Percentiles rank a stretch among this genome's conserved stretches.
Evolutionary conservation across 1,284 basidiomycete genomes (phyloP).

Genomic region (Cryptococcus neoformans): DNA sequence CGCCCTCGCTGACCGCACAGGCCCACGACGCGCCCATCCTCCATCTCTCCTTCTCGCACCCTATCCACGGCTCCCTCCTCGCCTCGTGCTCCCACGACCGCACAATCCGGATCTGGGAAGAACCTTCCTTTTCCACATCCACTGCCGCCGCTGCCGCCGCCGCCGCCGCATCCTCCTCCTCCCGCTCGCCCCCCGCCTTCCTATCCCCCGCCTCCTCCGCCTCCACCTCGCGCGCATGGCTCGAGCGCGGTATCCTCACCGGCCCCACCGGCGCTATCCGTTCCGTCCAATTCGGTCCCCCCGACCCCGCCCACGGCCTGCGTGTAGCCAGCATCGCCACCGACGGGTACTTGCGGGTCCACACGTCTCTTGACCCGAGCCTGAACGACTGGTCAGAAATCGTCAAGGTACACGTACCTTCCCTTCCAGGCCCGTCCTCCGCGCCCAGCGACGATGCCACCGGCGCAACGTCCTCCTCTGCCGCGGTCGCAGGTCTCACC

Average conservation of each 20-base stretch:
- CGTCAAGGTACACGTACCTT: conserved; percentile 72
- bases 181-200: background rate
- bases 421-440: conserved; percentile 37
- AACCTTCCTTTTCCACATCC: conserved; percentile 34
- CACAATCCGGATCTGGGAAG: conserved; percentile 86
- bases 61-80: conserved; percentile 78
- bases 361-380: conserved; percentile 83
- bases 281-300: conserved; percentile 75
- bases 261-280: conserved; percentile 83
- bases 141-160: conserved; percentile 58
- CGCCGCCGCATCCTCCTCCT: conserved; percentile 33
- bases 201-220: background rate
- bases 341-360: conserved; percentile 79
- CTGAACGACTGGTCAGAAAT: conserved; percentile 73
- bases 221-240: conserved; percentile 54
- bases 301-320: conserved; percentile 68
- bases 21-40: conserved; percentile 85
- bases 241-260: conserved; percentile 67
- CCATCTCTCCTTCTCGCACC: conserved; percentile 81
- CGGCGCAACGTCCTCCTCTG: background rate
- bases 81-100: conserved; percentile 84
- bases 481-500: too few relatives aligned
- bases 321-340: conserved; percentile 82
- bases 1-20: conserved; percentile 48
- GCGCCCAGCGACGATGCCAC: conserved; percentile 20